These are phyloP conservation scores for Mycena rebaudengoi DNA, from an alignment of 768 basidiomycete genomes.

Conservation along the genomic window DNA sequence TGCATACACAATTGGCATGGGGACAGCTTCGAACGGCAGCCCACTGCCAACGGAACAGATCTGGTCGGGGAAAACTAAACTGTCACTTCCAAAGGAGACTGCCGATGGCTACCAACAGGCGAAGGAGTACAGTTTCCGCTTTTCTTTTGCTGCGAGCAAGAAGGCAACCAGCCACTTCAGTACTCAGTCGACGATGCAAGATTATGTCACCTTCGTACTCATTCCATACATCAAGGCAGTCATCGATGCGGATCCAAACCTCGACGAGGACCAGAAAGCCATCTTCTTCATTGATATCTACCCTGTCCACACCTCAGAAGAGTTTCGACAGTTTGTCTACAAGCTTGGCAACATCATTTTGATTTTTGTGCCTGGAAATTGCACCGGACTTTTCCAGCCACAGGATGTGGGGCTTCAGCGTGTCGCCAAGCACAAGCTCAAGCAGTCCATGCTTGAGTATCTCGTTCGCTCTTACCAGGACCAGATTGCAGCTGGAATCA, in stretches of 20 bases:
- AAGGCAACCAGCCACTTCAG: slow-evolving; percentile 34
- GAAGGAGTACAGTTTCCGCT: slow-evolving; percentile 26
- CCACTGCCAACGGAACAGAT: slow-evolving; percentile 37
- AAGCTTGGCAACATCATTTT: slow-evolving; percentile 21
- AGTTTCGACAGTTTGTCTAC: slow-evolving; percentile 28
- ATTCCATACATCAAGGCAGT: slow-evolving; percentile 15
- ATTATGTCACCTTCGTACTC: slow-evolving; percentile 28
- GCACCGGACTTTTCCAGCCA: slow-evolving; percentile 32
- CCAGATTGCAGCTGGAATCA: slow-evolving; percentile 18
- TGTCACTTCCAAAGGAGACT: slow-evolving; percentile 24
- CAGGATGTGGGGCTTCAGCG: slow-evolving; percentile 33
- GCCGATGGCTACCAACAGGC: slow-evolving; percentile 25
- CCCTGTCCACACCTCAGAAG: slow-evolving; percentile 34
- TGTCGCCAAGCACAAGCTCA: slow-evolving; percentile 28
- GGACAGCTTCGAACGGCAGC: slow-evolving; percentile 14
- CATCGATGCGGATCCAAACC: slow-evolving; percentile 19
- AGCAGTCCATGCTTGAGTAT: slow-evolving; percentile 17
- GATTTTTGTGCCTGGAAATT: slow-evolving; percentile 28
- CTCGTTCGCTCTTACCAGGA: slow-evolving; percentile 15
- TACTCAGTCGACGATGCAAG: slow-evolving; percentile 37
- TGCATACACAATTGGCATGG: slow-evolving; percentile 1
- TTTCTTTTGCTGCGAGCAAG: slow-evolving; percentile 30
- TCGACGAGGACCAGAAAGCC: slow-evolving; percentile 16
- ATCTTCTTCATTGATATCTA: slow-evolving; percentile 38
- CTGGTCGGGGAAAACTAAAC: slow-evolving; percentile 29